Base-by-base conservation (phyloP, 805 yeast species). In the Starmerella bombicola region DNA sequence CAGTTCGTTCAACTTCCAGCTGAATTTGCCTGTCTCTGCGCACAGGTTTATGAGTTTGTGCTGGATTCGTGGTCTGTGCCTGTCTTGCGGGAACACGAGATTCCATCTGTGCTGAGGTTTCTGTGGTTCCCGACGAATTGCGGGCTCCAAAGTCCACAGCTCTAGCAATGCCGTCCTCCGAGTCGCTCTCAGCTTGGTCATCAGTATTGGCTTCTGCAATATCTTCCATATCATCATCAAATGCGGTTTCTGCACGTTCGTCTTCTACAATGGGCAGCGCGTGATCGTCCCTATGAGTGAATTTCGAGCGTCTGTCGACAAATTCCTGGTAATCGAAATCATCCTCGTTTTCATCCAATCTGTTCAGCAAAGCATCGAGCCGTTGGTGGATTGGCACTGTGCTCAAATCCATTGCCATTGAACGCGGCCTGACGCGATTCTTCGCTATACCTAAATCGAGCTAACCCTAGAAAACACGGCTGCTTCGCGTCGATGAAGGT, bases 351-450 rank as follows among this genome's bases (percentile, higher is more conserved):
- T 16, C 31, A 16, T 31, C 41, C 9, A 46, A 24, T 26, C 34
- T 23, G 4, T 41, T 22, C 3, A 47, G 38, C 28, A 49, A 42
- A 22, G 44, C 47, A 30, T 49, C 52, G 20, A 49, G 37, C 20
- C 52, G 43, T 23, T 38, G 35, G 18, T 45, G 43, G 23, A 41
- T 35, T 30, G 48, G 50, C 16, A 44, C 18, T 10, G 31, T 43
- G 33, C 38, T 31, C 21, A 44, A 13, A 10, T 41, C 39, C 42
- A 44, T 42, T 19, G 6, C 13, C 8, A 15, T 29, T 24, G 26
- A n/a, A n/a, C n/a, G n/a, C n/a, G n/a, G n/a, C n/a, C n/a, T n/a
- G n/a, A n/a, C n/a, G n/a, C n/a, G n/a, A n/a, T n/a, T n/a, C n/a
- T n/a, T n/a, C n/a, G n/a, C n/a, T n/a, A n/a, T n/a, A n/a, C n/a